Percentiles rank a stretch among this genome's conserved stretches.
These are phyloP conservation scores for Pseudopithomyces chartarum DNA, from an alignment of 2,329 filamentous ascomycete genomes.

Conservation along the genomic window DNA sequence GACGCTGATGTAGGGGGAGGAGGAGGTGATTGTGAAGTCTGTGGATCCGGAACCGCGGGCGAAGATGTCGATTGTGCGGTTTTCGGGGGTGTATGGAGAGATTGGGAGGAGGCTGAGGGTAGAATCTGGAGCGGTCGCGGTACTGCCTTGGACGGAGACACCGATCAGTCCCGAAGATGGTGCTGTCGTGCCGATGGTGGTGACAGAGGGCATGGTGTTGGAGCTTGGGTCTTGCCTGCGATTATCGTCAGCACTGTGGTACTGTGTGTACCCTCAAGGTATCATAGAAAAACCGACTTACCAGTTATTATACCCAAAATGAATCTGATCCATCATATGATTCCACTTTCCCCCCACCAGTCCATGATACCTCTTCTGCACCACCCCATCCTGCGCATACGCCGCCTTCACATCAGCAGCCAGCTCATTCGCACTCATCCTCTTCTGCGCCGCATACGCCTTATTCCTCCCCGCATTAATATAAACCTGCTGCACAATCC, in stretches of 20 bases:
- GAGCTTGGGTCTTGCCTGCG: slow-evolving; percentile 72
- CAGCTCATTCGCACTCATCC: slow-evolving; percentile 30
- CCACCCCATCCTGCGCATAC: slow-evolving; percentile 25
- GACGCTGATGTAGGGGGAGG: slow-evolving; percentile 22
- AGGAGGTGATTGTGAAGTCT: slow-evolving; percentile 26
- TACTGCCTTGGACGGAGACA: slow-evolving; percentile 65
- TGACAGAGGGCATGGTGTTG: slow-evolving; percentile 65
- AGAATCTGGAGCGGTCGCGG: slow-evolving; percentile 68
- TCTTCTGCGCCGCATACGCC: slow-evolving; percentile 28
- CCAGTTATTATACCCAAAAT: slow-evolving; percentile 36
- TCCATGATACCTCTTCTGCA: slow-evolving; percentile 28
- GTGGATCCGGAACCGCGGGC: slow-evolving; percentile 25
- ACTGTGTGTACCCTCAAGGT: too few species aligned
- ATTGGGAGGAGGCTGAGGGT: slow-evolving; percentile 19
- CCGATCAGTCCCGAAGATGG: slow-evolving; percentile 39
- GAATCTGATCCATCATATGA: slow-evolving; percentile 37
- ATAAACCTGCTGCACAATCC: slow-evolving; percentile 53
- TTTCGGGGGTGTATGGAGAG: slow-evolving; percentile 32
- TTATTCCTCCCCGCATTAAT: slow-evolving; percentile 28
- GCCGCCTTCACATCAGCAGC: slow-evolving; percentile 25
- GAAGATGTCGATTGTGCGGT: slow-evolving; percentile 35
- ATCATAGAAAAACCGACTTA: slow-evolving; percentile 33
- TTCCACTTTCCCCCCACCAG: slow-evolving; percentile 36
- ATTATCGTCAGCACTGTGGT: slow-evolving; percentile 29
- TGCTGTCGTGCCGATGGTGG: slow-evolving; percentile 60